Evolutionary conservation across 1,284 basidiomycete species (phyloP).

Genomic region (Cutaneotrichosporon cutaneum): DNA sequence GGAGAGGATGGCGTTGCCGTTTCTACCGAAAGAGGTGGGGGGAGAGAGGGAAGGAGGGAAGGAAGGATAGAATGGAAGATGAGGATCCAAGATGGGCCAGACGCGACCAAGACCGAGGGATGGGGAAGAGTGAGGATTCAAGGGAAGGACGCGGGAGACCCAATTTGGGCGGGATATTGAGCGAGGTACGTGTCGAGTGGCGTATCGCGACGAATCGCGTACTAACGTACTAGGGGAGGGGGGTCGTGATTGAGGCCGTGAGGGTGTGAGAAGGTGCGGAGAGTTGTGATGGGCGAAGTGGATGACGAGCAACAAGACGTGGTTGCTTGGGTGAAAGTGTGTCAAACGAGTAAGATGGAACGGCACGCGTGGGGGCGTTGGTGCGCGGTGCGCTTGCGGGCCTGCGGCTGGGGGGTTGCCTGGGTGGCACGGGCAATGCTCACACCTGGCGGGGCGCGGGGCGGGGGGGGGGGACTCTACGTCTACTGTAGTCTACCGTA

Average conservation of each 20-base stretch:
- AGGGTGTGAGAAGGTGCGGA: not conserved
- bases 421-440: too few species aligned
- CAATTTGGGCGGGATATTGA: not conserved
- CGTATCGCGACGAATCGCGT: not conserved
- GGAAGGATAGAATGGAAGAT: not conserved
- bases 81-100: not conserved
- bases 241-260: too few species aligned
- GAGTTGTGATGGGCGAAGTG: not conserved
- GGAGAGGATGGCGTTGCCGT: not conserved
- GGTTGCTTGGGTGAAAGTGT: too few species aligned
- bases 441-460: too few species aligned
- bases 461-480: too few species aligned
- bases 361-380: too few species aligned
- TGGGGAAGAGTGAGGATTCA: conserved; percentile 4
- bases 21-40: not conserved
- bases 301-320: not conserved
- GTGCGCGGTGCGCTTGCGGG: too few species aligned
- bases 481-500: too few species aligned
- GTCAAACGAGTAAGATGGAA: too few species aligned
- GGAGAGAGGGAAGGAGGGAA: not conserved
- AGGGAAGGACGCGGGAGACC: not conserved
- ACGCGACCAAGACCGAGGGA: not conserved
- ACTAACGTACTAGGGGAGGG: too few species aligned
- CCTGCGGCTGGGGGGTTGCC: too few species aligned
- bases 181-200: too few species aligned